Base-by-base conservation (phyloP, 345 rosid species). In the Euphorbia lathyris region DNA sequence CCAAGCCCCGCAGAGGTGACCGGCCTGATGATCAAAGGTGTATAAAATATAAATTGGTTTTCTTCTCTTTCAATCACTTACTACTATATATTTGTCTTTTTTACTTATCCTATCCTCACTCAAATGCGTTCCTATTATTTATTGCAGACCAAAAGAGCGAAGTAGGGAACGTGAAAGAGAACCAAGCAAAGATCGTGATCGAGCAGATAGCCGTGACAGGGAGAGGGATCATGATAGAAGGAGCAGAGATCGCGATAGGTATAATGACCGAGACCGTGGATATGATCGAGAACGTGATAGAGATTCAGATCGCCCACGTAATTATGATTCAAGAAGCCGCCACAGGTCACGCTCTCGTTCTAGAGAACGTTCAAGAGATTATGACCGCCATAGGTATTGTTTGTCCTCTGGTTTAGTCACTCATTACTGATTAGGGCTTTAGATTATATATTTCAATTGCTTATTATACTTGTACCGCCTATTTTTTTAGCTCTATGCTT, bases 341-440 rank as follows among this genome's bases (percentile, higher is more conserved):
- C 91, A 80, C 51, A 86, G 96, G 75, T 94, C 99, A 0, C 93
- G 90, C 40, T 94, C 98, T 20, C 83, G 92, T 65, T 94, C 98
- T 6, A 83, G 71, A 81, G 98, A 93, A 70, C 90, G 74, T 52
- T 76, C 88, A 0, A 84, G 97, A 80, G 96, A 92, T 74, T 82
- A 86, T 84, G 93, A 92, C 72, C 90, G 90, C 69, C 96, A 81
- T 87, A 90, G 97, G 97, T 92, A 79, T 61, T 43, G 30, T 25
- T 20, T 30, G 36, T n/a, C 19, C 58, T 20, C 5, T 26, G 20
- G 4, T 47, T 19, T 32, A 7, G 26, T 17, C 30, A 6, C 5
- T 43, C 2, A 36, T 16, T 51, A 10, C 5, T 43, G 2, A 50
- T 20, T 51, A 23, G 14, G 12, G 38, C 65, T 42, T 9, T 62